A percentile compares a stretch with the other conserved stretches of the same genome.
Evolutionary conservation across 352 stramenopile species (phyloP).

Genomic region (Phytophthora boehmeriae): DNA sequence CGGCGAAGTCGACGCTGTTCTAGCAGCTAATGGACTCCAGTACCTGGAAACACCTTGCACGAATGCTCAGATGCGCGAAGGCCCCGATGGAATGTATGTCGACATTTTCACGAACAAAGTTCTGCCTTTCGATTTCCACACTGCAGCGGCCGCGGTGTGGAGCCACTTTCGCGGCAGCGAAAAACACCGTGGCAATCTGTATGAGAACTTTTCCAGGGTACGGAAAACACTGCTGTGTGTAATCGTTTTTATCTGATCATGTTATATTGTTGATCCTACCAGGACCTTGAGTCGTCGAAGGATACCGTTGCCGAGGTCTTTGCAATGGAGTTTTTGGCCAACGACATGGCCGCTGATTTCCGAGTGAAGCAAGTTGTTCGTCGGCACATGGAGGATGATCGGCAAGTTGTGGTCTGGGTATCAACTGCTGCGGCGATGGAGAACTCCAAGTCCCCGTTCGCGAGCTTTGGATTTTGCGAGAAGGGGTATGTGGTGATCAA

Average conservation of each 20-base stretch:
- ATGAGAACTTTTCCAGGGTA: conserved; percentile 48
- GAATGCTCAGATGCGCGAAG: conserved; percentile 44
- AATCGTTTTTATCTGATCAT: conserved; percentile 3
- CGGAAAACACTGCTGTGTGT: neutral
- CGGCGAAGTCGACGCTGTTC: conserved; percentile 42
- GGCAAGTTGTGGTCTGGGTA: conserved; percentile 49
- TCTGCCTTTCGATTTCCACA: conserved; percentile 52
- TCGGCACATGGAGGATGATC: conserved; percentile 37
- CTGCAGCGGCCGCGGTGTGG: conserved; percentile 45
- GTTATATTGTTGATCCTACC: neutral
- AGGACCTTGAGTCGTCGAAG: conserved; percentile 42
- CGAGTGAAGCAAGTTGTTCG: conserved; percentile 42
- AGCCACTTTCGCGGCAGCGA: conserved; percentile 51
- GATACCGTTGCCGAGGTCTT: conserved; percentile 47
- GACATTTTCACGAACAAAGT: conserved; percentile 58
- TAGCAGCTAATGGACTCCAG: conserved; percentile 46
- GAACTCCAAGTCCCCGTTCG: conserved; percentile 39
- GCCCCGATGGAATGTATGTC: conserved; percentile 38
- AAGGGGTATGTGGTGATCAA: conserved; percentile 52
- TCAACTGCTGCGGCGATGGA: conserved; percentile 39
- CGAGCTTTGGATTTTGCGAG: conserved; percentile 42
- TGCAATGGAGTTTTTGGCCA: conserved; percentile 40
- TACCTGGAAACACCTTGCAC: conserved; percentile 33
- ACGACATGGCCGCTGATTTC: conserved; percentile 40
- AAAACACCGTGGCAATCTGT: conserved; percentile 49